Percentiles rank a stretch among this genome's conserved stretches.
phyloP scores from a whole-genome alignment of 2,329 filamentous ascomycete species.

The Alternaria brassicae region DNA sequence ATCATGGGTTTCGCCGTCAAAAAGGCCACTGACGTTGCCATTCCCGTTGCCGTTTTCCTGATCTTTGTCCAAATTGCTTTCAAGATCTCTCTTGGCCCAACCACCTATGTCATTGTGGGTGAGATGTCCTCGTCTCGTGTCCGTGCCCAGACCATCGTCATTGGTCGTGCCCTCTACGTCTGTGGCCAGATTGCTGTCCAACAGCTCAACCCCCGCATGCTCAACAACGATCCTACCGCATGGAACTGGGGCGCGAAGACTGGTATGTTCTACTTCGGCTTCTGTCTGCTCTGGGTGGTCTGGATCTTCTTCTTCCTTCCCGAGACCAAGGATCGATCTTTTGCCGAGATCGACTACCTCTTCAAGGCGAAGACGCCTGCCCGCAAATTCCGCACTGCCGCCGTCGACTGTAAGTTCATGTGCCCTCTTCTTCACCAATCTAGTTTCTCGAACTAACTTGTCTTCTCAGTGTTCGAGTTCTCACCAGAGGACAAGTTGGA shows the following conservation, averaged over 20 bases:
- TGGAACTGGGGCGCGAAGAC: conserved; percentile 22
- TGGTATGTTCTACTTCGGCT: conserved; percentile 23
- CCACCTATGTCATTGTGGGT: conserved; percentile 82
- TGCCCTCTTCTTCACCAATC: not conserved
- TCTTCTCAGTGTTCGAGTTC: conserved; percentile 22
- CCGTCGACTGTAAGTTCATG: conserved; percentile 20
- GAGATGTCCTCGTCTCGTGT: conserved; percentile 82
- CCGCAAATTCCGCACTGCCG: conserved; percentile 14
- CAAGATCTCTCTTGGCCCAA: conserved; percentile 69
- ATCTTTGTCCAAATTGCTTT: conserved; percentile 24
- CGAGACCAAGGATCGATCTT: conserved; percentile 48
- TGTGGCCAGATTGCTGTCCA: conserved; percentile 40
- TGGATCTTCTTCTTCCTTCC: conserved; percentile 49
- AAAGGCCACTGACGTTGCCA: conserved; percentile 18
- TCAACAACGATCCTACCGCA: conserved; percentile 19
- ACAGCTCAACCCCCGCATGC: conserved; percentile 21
- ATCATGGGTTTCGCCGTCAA: conserved; percentile 19
- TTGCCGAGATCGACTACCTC: conserved; percentile 51
- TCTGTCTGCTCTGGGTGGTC: conserved; percentile 26
- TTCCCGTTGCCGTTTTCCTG: conserved; percentile 22
- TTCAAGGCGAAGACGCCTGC: conserved; percentile 37
- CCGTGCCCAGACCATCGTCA: conserved; percentile 85
- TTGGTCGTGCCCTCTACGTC: conserved; percentile 61
- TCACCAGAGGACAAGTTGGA: conserved; percentile 14
- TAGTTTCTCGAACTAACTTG: conserved; percentile 4